Evolutionary conservation across 495 filamentous ascomycete species (phyloP), one percentile per base, ranked within the genome.

Genomic region (Aspergillus coremiiformis): DNA sequence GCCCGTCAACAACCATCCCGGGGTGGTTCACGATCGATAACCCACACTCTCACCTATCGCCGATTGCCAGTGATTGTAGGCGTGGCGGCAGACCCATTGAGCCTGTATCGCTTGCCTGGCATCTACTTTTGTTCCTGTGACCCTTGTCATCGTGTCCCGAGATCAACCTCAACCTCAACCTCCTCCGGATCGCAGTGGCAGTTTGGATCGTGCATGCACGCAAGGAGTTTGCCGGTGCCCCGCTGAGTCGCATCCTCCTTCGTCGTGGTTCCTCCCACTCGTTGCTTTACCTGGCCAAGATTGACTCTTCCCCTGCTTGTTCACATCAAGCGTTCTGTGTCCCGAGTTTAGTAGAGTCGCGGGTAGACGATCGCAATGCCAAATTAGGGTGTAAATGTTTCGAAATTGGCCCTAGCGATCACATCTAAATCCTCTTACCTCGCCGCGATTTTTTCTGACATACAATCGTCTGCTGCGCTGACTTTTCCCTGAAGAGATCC

Each of bases 361-460:
- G 64, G 56, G 57, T 44, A 45, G 55, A 52, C 60, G 54, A 67
- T 70, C 68, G 66, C 65, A 59, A 73, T 73, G 70, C 70, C 52
- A 71, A 69, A 61, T 52, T 71, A 68, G 64, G 64, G 60, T 54
- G 56, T 56, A 49, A 53, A 45, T 51, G 55, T 58, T 55, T 59
- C 52, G 57, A 59, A 53, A 55, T 54, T 66, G 63, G 62, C 65
- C 49, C 54, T 47, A 49, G 59, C 49, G 33, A 59, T 52, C 62
- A 49, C 45, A 20, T 41, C 52, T 41, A 44, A 54, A 48, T 54
- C 60, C 54, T 53, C 51, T 52, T 55, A 47, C 52, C 26, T 47
- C 49, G 47, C 48, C 50, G 35, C 27, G 41, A 53, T 42, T 51
- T 45, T 24, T 43, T 27, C n/a, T 39, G 51, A 57, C 46, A 44